Percentiles rank a stretch among this genome's conserved stretches.
Evolutionary conservation across 371 early-diverging fungal species (phyloP).

Genomic region (Mortierella sp.): DNA sequence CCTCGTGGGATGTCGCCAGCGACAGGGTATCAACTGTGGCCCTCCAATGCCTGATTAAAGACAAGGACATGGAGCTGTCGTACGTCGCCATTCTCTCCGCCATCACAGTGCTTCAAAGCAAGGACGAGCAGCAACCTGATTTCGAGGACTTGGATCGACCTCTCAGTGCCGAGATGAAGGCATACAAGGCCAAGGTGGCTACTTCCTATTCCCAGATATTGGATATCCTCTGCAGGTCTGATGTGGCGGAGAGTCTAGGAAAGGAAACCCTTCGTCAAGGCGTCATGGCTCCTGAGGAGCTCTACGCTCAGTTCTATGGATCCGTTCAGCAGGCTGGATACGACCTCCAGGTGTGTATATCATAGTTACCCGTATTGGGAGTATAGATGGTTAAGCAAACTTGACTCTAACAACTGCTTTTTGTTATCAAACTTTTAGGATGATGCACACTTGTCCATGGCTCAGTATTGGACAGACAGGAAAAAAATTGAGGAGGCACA

Average conservation of each 20-base stretch:
- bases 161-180: background rate
- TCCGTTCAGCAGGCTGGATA: conserved; percentile 48
- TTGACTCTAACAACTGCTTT: background rate
- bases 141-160: background rate
- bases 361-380: background rate
- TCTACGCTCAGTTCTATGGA: conserved; percentile 48
- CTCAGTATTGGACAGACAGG: conserved; percentile 31
- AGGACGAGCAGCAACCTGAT: conserved; percentile 11
- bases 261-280: conserved; percentile 50
- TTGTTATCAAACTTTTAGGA: conserved; percentile 20
- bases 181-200: conserved; percentile 12
- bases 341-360: conserved; percentile 27
- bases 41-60: conserved; percentile 26
- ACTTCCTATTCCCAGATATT: conserved; percentile 32
- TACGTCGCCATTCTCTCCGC: conserved; percentile 47
- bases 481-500: conserved; percentile 43
- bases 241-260: conserved; percentile 22
- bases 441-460: conserved; percentile 43
- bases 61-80: conserved; percentile 50
- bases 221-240: conserved; percentile 30
- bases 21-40: conserved; percentile 32
- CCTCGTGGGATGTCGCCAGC: conserved; percentile 37
- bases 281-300: conserved; percentile 39
- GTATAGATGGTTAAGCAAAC: background rate
- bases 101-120: conserved; percentile 32